Evolutionary conservation across 768 basidiomycete genomes (phyloP).

Genomic region (Boletus eberwhitei): DNA sequence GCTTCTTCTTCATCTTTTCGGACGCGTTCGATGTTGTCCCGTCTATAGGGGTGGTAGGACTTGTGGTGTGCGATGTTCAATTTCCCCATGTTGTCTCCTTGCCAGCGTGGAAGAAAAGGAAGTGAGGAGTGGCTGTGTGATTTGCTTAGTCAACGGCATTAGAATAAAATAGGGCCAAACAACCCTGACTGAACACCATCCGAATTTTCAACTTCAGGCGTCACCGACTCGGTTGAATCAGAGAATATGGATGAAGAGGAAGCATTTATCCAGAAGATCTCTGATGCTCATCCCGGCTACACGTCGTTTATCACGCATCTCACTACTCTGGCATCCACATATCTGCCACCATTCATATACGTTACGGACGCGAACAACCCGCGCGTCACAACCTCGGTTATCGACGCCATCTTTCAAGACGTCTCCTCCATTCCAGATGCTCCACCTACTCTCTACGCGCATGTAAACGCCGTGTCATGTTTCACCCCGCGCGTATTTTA

Average conservation of each 20-base stretch:
- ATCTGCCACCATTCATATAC: constrained; percentile 65
- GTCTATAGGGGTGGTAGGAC: constrained; percentile 82
- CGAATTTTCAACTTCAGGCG: background rate
- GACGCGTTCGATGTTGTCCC: constrained; percentile 82
- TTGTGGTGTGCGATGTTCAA: constrained; percentile 91
- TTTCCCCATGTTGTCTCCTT: constrained; percentile 7
- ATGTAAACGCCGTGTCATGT: constrained; percentile 54
- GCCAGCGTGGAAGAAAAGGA: background rate
- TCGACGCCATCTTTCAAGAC: constrained; percentile 14
- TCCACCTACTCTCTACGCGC: constrained; percentile 39
- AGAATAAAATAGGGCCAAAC: constrained; percentile 17
- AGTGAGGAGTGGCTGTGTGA: background rate
- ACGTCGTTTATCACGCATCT: constrained; percentile 23
- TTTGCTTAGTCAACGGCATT: constrained; percentile 13
- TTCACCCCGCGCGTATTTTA: constrained; percentile 63
- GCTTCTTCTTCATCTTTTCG: constrained; percentile 82
- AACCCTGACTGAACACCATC: background rate
- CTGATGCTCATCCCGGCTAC: constrained; percentile 24
- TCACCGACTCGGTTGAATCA: background rate
- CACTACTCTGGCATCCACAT: constrained; percentile 30
- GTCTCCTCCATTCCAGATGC: constrained; percentile 8
- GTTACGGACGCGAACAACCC: constrained; percentile 55
- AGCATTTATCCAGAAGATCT: background rate
- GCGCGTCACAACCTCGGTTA: constrained; percentile 42
- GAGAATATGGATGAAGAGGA: constrained; percentile 19